Evolutionary conservation across 1,284 basidiomycete genomes (phyloP).

Genomic region (Pseudozyma tsukubaensis): DNA sequence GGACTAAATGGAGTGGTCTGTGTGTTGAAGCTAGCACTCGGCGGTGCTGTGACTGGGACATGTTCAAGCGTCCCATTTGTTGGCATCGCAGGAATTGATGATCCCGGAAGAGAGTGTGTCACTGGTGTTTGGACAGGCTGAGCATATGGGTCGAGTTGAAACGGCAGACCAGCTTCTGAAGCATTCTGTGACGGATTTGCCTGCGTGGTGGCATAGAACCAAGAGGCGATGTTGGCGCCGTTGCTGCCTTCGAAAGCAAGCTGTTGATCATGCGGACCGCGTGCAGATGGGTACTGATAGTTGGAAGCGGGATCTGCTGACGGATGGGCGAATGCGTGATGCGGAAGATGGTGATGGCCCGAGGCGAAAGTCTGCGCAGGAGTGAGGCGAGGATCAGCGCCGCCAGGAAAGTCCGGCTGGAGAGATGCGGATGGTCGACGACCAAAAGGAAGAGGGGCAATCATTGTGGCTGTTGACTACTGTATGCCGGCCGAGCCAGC

Average conservation of each 20-base stretch:
- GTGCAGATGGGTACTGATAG: constrained; percentile 29
- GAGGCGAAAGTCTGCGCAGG: constrained; percentile 13
- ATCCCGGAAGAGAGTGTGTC: constrained; percentile 10
- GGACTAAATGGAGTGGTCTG: constrained; percentile 10
- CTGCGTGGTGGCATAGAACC: constrained; percentile 26
- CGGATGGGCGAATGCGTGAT: constrained; percentile 8
- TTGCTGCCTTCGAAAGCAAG: constrained; percentile 15
- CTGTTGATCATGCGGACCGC: constrained; percentile 20
- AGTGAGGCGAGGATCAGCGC: constrained; percentile 26
- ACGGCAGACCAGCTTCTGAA: constrained; percentile 9
- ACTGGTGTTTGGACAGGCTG: constrained; percentile 9
- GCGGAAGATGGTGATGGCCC: constrained; percentile 14
- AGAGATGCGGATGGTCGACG: constrained; percentile 17
- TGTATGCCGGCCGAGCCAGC: background rate
- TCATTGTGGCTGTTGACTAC: constrained; percentile 10
- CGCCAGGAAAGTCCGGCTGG: constrained; percentile 10
- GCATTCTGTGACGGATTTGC: background rate
- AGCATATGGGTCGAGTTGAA: constrained; percentile 21
- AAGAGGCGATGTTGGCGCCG: constrained; percentile 23
- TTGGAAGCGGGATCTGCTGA: constrained; percentile 13
- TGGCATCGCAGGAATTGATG: constrained; percentile 7
- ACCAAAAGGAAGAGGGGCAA: constrained; percentile 20
- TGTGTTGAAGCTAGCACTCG: background rate
- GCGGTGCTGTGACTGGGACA: background rate
- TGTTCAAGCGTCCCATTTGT: constrained; percentile 5